phyloP scores from a whole-genome alignment of 2,329 filamentous ascomycete genomes.

The Dothidotthia symphoricarpi region DNA sequence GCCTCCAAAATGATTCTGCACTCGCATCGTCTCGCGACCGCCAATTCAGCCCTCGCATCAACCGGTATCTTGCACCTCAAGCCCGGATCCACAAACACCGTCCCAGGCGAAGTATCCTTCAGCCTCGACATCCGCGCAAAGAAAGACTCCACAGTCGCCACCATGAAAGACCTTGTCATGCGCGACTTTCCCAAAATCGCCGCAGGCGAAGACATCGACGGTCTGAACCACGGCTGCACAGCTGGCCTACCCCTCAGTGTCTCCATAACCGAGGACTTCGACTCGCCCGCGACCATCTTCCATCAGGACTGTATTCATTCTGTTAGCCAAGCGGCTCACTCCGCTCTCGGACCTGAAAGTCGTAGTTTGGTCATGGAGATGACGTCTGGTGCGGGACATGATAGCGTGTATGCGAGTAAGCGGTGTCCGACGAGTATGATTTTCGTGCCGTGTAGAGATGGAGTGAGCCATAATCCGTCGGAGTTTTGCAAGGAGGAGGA shows the following conservation, averaged over 20 bases:
- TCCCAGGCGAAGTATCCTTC: conserved; percentile 66
- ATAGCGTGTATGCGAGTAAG: conserved; percentile 49
- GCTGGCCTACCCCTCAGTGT: conserved; percentile 55
- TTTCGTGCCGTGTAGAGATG: conserved; percentile 49
- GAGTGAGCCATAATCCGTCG: conserved; percentile 49
- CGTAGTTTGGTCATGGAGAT: conserved; percentile 58
- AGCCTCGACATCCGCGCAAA: conserved; percentile 65
- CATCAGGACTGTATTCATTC: conserved; percentile 65
- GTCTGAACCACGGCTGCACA: conserved; percentile 45
- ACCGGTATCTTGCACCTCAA: conserved; percentile 67
- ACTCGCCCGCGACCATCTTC: conserved; percentile 59
- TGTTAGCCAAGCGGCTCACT: conserved; percentile 60
- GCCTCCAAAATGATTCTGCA: conserved; percentile 67
- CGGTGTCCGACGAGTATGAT: conserved; percentile 51
- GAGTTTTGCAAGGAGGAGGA: conserved; percentile 49
- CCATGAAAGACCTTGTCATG: conserved; percentile 58
- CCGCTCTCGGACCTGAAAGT: conserved; percentile 53
- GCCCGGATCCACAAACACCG: conserved; percentile 71
- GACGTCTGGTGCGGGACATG: conserved; percentile 65
- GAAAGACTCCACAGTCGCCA: conserved; percentile 55
- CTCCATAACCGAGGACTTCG: conserved; percentile 61
- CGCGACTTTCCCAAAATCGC: conserved; percentile 61
- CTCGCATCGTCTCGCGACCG: conserved; percentile 61
- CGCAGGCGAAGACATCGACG: conserved; percentile 54
- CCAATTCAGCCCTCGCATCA: conserved; percentile 61